Percentiles rank a stretch among this genome's conserved stretches.
phyloP scores from a whole-genome alignment of 2,329 filamentous ascomycete species.

The Penicillium olsonii region DNA sequence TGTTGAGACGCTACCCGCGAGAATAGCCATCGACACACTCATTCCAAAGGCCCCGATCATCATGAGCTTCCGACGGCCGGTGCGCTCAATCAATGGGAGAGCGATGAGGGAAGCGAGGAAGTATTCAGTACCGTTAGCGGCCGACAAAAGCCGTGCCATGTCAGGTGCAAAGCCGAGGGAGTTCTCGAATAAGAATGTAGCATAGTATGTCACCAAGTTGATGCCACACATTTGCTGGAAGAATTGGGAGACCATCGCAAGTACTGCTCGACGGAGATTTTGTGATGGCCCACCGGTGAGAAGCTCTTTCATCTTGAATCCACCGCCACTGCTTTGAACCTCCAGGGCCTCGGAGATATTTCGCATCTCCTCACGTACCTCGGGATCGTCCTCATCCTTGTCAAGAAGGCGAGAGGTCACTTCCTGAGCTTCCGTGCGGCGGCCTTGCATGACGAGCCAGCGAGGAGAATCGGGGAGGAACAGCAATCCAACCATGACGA shows the following conservation, averaged over 20 bases:
- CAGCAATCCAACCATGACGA: conserved; percentile 37
- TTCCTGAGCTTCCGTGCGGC: conserved; percentile 1
- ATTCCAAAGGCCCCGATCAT: not conserved
- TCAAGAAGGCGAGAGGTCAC: conserved; percentile 35
- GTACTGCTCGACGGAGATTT: conserved; percentile 33
- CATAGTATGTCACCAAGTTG: conserved; percentile 43
- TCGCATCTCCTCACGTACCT: conserved; percentile 36
- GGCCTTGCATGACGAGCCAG: conserved; percentile 35
- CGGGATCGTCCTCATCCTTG: conserved; percentile 29
- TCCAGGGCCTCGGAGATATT: conserved; percentile 32
- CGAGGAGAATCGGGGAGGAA: conserved; percentile 41
- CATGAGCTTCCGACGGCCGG: conserved; percentile 8
- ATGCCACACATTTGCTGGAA: conserved; percentile 45
- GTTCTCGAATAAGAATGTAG: conserved; percentile 16
- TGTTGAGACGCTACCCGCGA: not conserved
- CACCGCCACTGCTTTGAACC: conserved; percentile 21
- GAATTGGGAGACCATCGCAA: conserved; percentile 30
- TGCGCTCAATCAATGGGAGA: conserved; percentile 5
- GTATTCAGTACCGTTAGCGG: conserved; percentile 23
- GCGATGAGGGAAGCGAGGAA: conserved; percentile 7
- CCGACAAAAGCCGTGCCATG: not conserved
- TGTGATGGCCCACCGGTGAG: conserved; percentile 26
- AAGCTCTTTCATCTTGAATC: conserved; percentile 36
- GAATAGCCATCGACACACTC: not conserved
- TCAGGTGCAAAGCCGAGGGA: conserved; percentile 10